Evolutionary conservation across 2,329 filamentous ascomycete genomes (phyloP), one percentile per base, ranked within the genome.

Genomic region (Hirsutella thompsonii): DNA sequence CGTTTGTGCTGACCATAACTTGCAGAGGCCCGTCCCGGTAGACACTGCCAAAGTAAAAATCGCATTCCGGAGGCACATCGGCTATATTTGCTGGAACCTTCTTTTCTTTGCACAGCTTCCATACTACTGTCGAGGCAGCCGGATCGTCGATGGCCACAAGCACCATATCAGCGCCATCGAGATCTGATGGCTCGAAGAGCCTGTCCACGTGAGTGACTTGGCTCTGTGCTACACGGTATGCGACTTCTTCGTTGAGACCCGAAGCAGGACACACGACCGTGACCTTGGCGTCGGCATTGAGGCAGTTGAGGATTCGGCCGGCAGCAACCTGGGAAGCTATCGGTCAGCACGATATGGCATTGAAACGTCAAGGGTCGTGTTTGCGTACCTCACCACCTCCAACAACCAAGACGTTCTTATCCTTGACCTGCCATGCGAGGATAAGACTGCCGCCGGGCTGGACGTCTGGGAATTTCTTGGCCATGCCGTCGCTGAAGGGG

Each of bases 1-100:
- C 92, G 59, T 96, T 98, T 29, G 92, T 98, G 66, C 85, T 93
- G 52, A 98, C 90, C 92, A 98, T 98, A 54, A 98, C 82, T 67
- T 98, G 92, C 45, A 98, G 64, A 5, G 92, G 92, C 0, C 92
- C 92, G 59, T 98, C 92, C 39, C 92, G 81, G 63, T 98, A 86
- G 32, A 95, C 81, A 57, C 84, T 92, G 47, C 92, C 92, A 65
- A 98, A 98, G 70, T 95, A 98, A 58, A 98, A 98, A 57, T 98
- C 92, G 62, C 92, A 98, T 61, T 98, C 92, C 1, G 87, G 76
- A 0, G 92, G 92, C 3, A 98, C 92, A 58, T 98, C 92, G 50
- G 92, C 92, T 49, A 98, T 94, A 61, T 98, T 98, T 43, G 88
- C 89, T 5, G 88, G 79, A 48, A 96, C 84, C 45, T 79, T 79